Conservation (phyloP, 441 rosid species). For the Flueggea neowawraea region DNA sequence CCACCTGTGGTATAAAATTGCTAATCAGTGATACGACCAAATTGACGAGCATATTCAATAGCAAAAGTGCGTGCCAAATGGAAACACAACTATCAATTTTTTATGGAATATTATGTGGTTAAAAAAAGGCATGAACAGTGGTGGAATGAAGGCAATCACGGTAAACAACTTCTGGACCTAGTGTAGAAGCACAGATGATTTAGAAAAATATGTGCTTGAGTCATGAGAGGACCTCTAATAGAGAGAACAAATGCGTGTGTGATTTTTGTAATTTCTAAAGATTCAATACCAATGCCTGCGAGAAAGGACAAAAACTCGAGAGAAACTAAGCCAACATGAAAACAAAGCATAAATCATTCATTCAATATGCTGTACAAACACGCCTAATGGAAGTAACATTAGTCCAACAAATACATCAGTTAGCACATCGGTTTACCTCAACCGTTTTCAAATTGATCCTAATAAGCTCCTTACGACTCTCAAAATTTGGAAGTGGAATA, state of each 20-base stretch:
- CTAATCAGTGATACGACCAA: neutral
- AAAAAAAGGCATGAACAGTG: too few species aligned
- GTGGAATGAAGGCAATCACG: too few species aligned
- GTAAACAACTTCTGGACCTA: too few species aligned
- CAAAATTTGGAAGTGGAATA: slow-evolving; percentile 95
- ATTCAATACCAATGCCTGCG: too few species aligned
- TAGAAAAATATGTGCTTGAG: too few species aligned
- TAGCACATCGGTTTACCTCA: slow-evolving; percentile 54
- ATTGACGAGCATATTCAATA: neutral
- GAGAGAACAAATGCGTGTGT: too few species aligned
- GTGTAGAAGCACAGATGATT: too few species aligned
- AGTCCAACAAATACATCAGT: neutral
- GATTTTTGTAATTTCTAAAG: too few species aligned
- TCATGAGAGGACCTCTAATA: too few species aligned
- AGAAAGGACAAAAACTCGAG: too few species aligned
- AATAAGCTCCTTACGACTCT: slow-evolving; percentile 96
- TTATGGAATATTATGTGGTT: too few species aligned
- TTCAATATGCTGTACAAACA: neutral
- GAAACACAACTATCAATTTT: neutral
- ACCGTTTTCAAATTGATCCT: slow-evolving; percentile 95
- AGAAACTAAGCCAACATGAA: neutral
- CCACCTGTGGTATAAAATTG: slow-evolving; percentile 45
- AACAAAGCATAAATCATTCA: too few species aligned
- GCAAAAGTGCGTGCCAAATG: neutral
- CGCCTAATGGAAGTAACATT: neutral